These are phyloP conservation scores for Kodamaea alishanica DNA, from an alignment of 1,139 yeast species.

Conservation along the genomic window DNA sequence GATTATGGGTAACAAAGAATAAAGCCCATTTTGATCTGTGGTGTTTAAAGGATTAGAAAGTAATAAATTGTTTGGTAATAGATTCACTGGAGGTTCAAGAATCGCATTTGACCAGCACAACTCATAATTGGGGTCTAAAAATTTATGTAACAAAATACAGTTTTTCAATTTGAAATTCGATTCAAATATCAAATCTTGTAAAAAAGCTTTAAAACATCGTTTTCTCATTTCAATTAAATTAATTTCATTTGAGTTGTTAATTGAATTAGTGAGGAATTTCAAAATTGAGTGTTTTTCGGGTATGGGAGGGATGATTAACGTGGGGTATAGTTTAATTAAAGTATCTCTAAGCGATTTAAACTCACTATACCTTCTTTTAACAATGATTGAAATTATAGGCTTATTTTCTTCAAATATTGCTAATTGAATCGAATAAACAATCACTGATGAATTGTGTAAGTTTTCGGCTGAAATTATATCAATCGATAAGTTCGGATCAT, in stretches of 20 bases:
- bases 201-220: slow-evolving; percentile 36
- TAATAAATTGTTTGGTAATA: slow-evolving; percentile 38
- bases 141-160: slow-evolving; percentile 38
- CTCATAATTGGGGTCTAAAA: slow-evolving; percentile 48
- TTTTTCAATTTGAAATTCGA: slow-evolving; percentile 24
- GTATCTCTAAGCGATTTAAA: slow-evolving; percentile 49
- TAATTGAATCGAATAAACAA: slow-evolving; percentile 40
- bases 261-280: slow-evolving; percentile 38
- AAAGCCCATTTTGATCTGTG: slow-evolving; percentile 45
- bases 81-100: slow-evolving; percentile 43
- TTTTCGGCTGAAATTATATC: slow-evolving; percentile 37
- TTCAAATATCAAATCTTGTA: slow-evolving; percentile 34
- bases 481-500: slow-evolving; percentile 26
- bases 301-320: slow-evolving; percentile 51
- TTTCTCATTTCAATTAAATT: slow-evolving; percentile 42
- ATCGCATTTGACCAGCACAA: slow-evolving; percentile 46
- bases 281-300: slow-evolving; percentile 56
- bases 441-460: slow-evolving; percentile 36
- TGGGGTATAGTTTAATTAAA: slow-evolving; percentile 45
- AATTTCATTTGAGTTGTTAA: slow-evolving; percentile 36
- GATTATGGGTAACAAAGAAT: slow-evolving; percentile 38
- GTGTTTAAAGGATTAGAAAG: slow-evolving; percentile 46
- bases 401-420: slow-evolving; percentile 12
- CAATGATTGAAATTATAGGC: slow-evolving; percentile 25
- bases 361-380: slow-evolving; percentile 52